These are phyloP conservation scores for Kalmusia sp. DNA, from an alignment of 2,329 filamentous ascomycete genomes.

Conservation along the genomic window DNA sequence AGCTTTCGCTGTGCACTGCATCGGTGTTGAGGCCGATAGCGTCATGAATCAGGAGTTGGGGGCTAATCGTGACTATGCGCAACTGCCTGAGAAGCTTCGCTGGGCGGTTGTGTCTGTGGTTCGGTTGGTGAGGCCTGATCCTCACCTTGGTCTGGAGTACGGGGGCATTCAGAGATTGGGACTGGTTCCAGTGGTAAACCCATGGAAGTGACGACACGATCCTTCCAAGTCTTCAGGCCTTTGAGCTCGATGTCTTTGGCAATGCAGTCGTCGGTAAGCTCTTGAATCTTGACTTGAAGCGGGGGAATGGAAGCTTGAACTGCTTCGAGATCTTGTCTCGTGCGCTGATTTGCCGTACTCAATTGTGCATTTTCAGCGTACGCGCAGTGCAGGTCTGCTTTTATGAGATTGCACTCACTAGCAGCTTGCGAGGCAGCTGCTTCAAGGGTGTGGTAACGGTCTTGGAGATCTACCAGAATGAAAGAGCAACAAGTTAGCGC, in stretches of 20 bases:
- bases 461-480: constrained; percentile 19
- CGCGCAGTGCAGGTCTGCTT: constrained; percentile 23
- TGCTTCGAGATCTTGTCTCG: constrained; percentile 20
- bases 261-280: constrained; percentile 33
- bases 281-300: constrained; percentile 28
- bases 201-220: constrained; percentile 32
- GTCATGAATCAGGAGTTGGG: too few relatives aligned
- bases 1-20: too few relatives aligned
- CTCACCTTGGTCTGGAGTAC: too few relatives aligned
- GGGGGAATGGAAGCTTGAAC: constrained; percentile 23
- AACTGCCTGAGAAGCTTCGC: background rate
- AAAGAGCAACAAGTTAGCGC: background rate
- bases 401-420: constrained; percentile 22
- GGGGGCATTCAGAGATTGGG: too few relatives aligned
- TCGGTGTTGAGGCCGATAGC: too few relatives aligned
- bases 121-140: constrained; percentile 32
- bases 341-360: constrained; percentile 20
- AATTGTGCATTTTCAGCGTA: constrained; percentile 10
- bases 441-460: constrained; percentile 25
- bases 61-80: too few relatives aligned
- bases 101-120: constrained; percentile 19
- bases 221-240: constrained; percentile 32
- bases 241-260: constrained; percentile 41
- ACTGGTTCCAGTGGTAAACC: constrained; percentile 21
- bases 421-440: constrained; percentile 17